Evolutionary conservation across 2,329 filamentous ascomycete species (phyloP), one percentile per base, ranked within the genome.

Genomic region (Sclerotinia nivalis): DNA sequence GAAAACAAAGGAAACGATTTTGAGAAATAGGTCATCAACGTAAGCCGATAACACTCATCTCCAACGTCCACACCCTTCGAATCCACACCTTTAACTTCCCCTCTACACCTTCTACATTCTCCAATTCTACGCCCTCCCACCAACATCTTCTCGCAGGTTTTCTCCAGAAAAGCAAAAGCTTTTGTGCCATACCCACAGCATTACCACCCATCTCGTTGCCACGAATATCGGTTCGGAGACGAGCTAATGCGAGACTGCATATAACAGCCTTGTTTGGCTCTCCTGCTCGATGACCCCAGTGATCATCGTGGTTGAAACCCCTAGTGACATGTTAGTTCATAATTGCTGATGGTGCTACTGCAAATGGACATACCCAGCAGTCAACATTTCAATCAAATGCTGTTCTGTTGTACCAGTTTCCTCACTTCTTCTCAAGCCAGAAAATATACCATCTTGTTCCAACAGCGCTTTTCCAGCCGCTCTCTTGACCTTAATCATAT

Each of bases 251-350:
- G 73, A 99, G 88, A 81, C 93, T 97, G 86, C 96, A 99, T 76
- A 99, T 96, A 71, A 99, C 96, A 28, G 96, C 96, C 83, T 99
- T 99, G 84, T 96, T 97, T 18, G 96, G 96, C 81, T 99, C 96
- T 69, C 93, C 92, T n/a, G 96, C 95, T 71, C 96, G 91, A 80
- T 99, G 95, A 47, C 96, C 96, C 96, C 96, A 99, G 73, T 84
- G 86, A 79, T 99, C 96, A 73, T 97, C 92, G 77, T 97, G 93
- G 79, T 98, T 94, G 83, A 99, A 99, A 50, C 96, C 96, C 75
- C 96, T 98, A 75, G 13, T 60, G 13, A 20, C 40, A 52, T 45
- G n/a, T 70, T 55, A 70, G 62, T 59, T 43, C 12, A 40, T 34
- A 22, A 13, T 25, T 50, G 25, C 12, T 25, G 31, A 25, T 37